Evolutionary conservation across 768 basidiomycete genomes (phyloP).

Genomic region (Lentinula sp.): DNA sequence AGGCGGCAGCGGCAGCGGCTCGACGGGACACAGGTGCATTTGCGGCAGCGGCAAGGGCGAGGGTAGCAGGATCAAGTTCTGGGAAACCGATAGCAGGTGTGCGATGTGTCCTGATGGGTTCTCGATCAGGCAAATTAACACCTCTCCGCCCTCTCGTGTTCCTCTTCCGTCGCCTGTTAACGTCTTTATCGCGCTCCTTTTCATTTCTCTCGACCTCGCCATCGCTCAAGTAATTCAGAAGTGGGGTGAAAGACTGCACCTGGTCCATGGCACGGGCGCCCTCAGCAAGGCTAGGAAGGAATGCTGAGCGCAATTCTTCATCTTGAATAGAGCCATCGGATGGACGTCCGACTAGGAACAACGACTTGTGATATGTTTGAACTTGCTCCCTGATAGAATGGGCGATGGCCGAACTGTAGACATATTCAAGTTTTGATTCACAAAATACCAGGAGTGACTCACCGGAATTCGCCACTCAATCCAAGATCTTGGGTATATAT

Average conservation of each 20-base stretch:
- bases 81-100: slow-evolving; percentile 86
- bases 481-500: slow-evolving; percentile 84
- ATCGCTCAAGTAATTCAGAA: slow-evolving; percentile 84
- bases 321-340: slow-evolving; percentile 80
- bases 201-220: slow-evolving; percentile 87
- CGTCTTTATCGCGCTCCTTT: slow-evolving; percentile 90
- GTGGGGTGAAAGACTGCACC: slow-evolving; percentile 76
- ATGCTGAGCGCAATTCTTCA: slow-evolving; percentile 86
- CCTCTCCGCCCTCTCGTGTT: slow-evolving; percentile 79
- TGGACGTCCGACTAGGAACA: slow-evolving; percentile 86
- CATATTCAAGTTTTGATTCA: not conserved
- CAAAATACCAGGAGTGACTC: slow-evolving; percentile 21
- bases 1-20: slow-evolving; percentile 83
- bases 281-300: slow-evolving; percentile 74
- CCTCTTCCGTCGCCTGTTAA: slow-evolving; percentile 77
- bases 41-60: slow-evolving; percentile 59
- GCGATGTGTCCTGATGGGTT: slow-evolving; percentile 86
- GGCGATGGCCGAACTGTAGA: slow-evolving; percentile 82
- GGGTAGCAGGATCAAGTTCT: slow-evolving; percentile 64
- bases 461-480: slow-evolving; percentile 90
- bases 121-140: slow-evolving; percentile 84
- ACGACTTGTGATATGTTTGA: slow-evolving; percentile 84
- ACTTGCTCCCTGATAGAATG: slow-evolving; percentile 96
- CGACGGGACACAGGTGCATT: slow-evolving; percentile 67
- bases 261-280: slow-evolving; percentile 73